These are phyloP conservation scores for Kurtzmaniella quercitrusa DNA, from an alignment of 1,139 yeast genomes.

Conservation along the genomic window DNA sequence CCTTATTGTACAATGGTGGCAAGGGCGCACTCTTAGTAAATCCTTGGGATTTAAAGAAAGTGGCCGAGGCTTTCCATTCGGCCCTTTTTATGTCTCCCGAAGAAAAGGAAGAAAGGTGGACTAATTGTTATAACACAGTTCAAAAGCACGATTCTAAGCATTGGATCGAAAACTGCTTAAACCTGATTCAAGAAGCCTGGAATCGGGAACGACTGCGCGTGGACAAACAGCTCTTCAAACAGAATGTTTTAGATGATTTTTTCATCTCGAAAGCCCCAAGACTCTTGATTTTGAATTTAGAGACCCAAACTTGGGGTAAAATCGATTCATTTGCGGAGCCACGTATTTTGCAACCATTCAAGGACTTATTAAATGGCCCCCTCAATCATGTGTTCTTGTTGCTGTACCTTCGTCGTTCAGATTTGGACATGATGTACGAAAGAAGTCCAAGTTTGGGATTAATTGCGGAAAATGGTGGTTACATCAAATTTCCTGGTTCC, in stretches of 20 bases:
- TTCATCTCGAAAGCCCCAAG: constrained; percentile 25
- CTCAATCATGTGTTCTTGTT: constrained; percentile 67
- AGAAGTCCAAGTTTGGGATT: constrained; percentile 71
- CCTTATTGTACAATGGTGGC: constrained; percentile 49
- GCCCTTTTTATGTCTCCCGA: constrained; percentile 61
- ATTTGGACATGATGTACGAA: constrained; percentile 64
- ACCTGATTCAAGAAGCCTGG: constrained; percentile 62
- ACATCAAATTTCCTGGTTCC: constrained; percentile 50
- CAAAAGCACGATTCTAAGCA: constrained; percentile 63
- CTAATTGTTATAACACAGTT: constrained; percentile 54
- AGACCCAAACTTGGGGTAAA: constrained; percentile 26
- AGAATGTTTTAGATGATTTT: constrained; percentile 31
- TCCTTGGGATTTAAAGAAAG: constrained; percentile 81
- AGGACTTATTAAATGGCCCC: constrained; percentile 45
- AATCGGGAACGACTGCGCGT: constrained; percentile 30
- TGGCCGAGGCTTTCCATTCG: constrained; percentile 56
- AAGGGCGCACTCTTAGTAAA: constrained; percentile 76
- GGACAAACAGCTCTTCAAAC: constrained; percentile 24
- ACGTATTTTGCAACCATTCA: constrained; percentile 44
- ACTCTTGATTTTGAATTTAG: constrained; percentile 54
- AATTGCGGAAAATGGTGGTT: constrained; percentile 89
- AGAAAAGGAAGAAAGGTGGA: constrained; percentile 64
- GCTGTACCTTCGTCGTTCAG: constrained; percentile 59
- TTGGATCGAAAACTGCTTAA: constrained; percentile 67
- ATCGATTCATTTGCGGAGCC: constrained; percentile 34